A percentile compares a stretch with the other conserved stretches of the same genome.
phyloP scores from a whole-genome alignment of 495 filamentous ascomycete species.

The Tuber melanosporum region DNA sequence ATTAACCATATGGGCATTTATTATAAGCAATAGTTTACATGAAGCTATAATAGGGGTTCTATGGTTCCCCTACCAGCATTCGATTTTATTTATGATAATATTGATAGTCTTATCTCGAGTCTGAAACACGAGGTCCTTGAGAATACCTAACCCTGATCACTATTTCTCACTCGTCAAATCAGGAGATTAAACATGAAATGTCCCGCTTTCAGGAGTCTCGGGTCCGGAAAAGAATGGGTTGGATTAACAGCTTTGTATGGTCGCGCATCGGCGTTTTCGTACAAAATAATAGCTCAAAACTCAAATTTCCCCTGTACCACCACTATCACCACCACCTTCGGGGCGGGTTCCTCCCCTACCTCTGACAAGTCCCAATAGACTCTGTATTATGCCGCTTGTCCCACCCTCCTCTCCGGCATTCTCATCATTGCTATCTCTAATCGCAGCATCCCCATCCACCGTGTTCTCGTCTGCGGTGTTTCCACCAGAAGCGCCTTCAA shows the following conservation, averaged over 20 bases:
- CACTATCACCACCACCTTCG: not conserved
- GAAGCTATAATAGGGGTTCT: not conserved
- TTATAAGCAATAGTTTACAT: not conserved
- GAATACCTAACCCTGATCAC: not conserved
- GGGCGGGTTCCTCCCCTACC: not conserved
- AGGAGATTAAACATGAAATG: not conserved
- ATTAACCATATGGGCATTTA: not conserved
- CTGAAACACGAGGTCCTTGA: not conserved
- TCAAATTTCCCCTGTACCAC: not conserved
- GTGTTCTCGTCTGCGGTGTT: not conserved
- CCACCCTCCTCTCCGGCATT: not conserved
- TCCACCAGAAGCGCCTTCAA: not conserved
- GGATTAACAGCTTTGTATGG: not conserved
- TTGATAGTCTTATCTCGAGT: not conserved
- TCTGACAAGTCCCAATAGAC: not conserved
- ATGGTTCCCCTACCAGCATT: not conserved
- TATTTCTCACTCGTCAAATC: not conserved
- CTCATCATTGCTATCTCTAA: not conserved
- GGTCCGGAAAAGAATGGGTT: not conserved
- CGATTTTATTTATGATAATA: not conserved
- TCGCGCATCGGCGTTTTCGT: not conserved
- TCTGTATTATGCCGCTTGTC: not conserved
- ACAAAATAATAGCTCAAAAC: slow-evolving; percentile 2
- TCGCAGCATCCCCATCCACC: not conserved
- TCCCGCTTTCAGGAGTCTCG: not conserved